These are phyloP conservation scores for Lepidopterella palustris DNA, from an alignment of 495 filamentous ascomycete species.

Conservation along the genomic window DNA sequence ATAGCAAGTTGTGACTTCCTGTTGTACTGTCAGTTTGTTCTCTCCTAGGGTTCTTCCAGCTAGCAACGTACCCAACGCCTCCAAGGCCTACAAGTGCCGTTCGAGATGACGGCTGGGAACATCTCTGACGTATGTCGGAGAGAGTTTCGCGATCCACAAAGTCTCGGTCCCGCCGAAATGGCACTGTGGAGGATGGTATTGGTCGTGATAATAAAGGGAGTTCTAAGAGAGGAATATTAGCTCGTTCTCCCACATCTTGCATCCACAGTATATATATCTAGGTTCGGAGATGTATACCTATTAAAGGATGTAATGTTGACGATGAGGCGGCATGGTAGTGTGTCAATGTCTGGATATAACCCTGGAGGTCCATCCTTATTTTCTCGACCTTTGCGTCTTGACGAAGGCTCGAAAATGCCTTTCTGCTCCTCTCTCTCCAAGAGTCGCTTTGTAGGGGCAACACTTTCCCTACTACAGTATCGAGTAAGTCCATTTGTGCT, in stretches of 20 bases:
- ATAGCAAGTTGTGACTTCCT: slow-evolving; percentile 51
- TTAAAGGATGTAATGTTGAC: slow-evolving; percentile 7
- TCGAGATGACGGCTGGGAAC: slow-evolving; percentile 21
- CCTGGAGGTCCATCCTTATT: slow-evolving; percentile 24
- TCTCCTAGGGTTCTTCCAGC: neutral
- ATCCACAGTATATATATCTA: neutral
- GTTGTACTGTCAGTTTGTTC: slow-evolving; percentile 2
- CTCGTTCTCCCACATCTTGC: neutral
- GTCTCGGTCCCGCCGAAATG: slow-evolving; percentile 34
- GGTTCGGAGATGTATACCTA: no score
- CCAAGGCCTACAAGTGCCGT: no score
- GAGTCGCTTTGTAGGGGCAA: slow-evolving; percentile 18
- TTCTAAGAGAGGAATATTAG: neutral
- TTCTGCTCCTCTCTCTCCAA: slow-evolving; percentile 14
- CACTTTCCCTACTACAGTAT: slow-evolving; percentile 12
- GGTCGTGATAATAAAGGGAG: no score
- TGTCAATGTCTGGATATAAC: slow-evolving; percentile 25
- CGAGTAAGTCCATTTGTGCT: neutral
- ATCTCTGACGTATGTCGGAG: slow-evolving; percentile 27
- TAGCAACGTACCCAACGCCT: slow-evolving; percentile 42
- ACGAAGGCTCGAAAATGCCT: slow-evolving; percentile 26
- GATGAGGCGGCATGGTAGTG: slow-evolving; percentile 16
- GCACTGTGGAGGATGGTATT: slow-evolving; percentile 24
- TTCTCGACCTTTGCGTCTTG: slow-evolving; percentile 29
- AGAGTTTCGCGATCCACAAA: slow-evolving; percentile 41